Evolutionary conservation across 306 rosid genomes (phyloP), one percentile per base, ranked within the genome.

Genomic region (Astragalus glycyphyllos): DNA sequence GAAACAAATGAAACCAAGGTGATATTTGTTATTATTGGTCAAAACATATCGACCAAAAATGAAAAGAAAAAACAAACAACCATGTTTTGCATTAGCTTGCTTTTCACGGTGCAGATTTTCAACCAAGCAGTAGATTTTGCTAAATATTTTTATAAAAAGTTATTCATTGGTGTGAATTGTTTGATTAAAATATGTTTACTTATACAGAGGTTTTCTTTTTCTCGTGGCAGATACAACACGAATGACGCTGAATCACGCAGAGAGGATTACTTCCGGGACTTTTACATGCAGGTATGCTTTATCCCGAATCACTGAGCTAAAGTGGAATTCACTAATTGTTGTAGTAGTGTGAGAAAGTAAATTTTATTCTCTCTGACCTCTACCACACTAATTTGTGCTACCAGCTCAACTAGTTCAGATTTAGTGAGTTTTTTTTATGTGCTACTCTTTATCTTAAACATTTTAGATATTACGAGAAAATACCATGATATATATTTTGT

Each of bases 221-320:
- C 26, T 45, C 11, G 74, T 68, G 76, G 69, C 86, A 91, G 97
- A 94, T 86, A 86, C 87, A 73, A 68, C 89, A 6, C 76, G 84
- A 74, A 57, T 90, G 88, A 80, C 65, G 10, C 84, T 90, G 75
- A 86, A 83, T 65, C 85, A 84, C 29, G 88, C 86, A 4, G 96
- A 86, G 69, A 75, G 35, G 79, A 80, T 90, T 53, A 87, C 87
- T 55, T 72, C 87, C 11, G 71, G 56, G 55, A 85, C 97, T 17
- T 79, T 16, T 53, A 49, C 84, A 13, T 90, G 97, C 89, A 1
- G 83, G 92, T 91, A 77, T 79, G 81, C 58, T 68, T 77, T 56
- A 26, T 74, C 42, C 59, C 26, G 37, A 62, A 57, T 46, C 46
- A 14, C 65, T 58, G 51, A 59, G 58, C 31, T 40, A n/a, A 14